phyloP scores from a whole-genome alignment of 805 yeast species.

The Blastobotrys parvus region DNA sequence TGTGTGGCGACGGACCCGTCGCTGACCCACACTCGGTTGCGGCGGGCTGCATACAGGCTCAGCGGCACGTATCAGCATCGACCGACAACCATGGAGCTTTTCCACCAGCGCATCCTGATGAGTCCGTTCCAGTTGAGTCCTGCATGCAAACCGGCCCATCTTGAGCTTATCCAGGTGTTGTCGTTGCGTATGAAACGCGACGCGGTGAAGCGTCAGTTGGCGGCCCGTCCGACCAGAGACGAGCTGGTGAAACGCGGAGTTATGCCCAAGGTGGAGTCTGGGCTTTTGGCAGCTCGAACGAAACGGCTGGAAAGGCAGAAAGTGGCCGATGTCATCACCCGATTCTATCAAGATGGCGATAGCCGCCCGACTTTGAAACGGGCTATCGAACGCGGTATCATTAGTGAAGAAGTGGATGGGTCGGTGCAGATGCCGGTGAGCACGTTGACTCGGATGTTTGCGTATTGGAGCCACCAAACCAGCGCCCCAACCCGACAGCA shows the following conservation, averaged over 20 bases:
- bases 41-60: conserved; percentile 16
- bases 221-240: conserved; percentile 17
- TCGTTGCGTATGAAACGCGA: conserved; percentile 16
- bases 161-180: conserved; percentile 13
- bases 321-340: conserved; percentile 16
- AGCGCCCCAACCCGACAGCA: neutral
- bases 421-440: conserved; percentile 13
- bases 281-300: conserved; percentile 12
- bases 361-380: conserved; percentile 14
- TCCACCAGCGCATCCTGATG: conserved; percentile 19
- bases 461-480: conserved; percentile 6
- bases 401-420: conserved; percentile 2
- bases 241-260: conserved; percentile 23
- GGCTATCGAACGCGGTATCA: conserved; percentile 14
- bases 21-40: conserved; percentile 16
- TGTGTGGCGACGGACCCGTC: conserved; percentile 17
- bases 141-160: conserved; percentile 12
- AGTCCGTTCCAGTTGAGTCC: conserved; percentile 17
- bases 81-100: conserved; percentile 18
- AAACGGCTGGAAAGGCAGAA: conserved; percentile 19
- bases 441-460: conserved; percentile 14
- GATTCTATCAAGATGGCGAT: conserved; percentile 11
- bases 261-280: conserved; percentile 13
- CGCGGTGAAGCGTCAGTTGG: conserved; percentile 18
- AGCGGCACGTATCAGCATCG: conserved; percentile 11